Conservation (phyloP, 345 rosid genomes). For the Linum tenue region DNA sequence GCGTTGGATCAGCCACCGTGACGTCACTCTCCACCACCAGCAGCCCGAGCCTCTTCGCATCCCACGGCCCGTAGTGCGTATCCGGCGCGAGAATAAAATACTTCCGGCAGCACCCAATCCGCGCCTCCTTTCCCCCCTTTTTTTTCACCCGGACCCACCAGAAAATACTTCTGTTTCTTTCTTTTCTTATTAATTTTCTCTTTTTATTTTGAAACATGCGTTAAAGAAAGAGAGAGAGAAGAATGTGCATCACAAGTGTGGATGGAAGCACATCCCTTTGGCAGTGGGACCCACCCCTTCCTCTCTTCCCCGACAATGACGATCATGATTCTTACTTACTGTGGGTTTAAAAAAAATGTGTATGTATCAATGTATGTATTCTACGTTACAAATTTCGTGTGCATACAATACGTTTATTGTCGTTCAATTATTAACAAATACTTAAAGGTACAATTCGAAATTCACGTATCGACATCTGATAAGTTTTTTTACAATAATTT, state of each 20-base stretch:
- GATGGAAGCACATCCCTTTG: constrained; percentile 25
- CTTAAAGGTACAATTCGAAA: not conserved
- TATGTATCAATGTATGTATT: too few relatives aligned
- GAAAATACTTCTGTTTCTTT: not conserved
- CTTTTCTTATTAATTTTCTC: constrained; percentile 1
- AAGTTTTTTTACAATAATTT: too few relatives aligned
- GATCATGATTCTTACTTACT: constrained; percentile 24
- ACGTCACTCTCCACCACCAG: constrained; percentile 9
- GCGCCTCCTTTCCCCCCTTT: too few relatives aligned
- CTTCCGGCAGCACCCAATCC: too few relatives aligned
- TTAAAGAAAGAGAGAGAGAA: not conserved
- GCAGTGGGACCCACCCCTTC: constrained; percentile 24
- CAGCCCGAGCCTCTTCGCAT: too few relatives aligned
- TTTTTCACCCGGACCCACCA: not conserved
- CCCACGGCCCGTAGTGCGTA: too few relatives aligned
- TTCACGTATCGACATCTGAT: too few relatives aligned
- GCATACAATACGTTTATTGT: not conserved
- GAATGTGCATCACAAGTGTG: constrained; percentile 41
- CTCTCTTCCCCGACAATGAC: constrained; percentile 21
- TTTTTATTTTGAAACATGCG: constrained; percentile 22
- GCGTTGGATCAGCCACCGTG: constrained; percentile 19
- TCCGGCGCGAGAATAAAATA: not conserved
- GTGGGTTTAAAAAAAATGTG: constrained; percentile 12
- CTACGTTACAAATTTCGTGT: not conserved
- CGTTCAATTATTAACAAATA: too few relatives aligned